Conservation (phyloP, 768 basidiomycete genomes). For the Leucocoprinus sp. region DNA sequence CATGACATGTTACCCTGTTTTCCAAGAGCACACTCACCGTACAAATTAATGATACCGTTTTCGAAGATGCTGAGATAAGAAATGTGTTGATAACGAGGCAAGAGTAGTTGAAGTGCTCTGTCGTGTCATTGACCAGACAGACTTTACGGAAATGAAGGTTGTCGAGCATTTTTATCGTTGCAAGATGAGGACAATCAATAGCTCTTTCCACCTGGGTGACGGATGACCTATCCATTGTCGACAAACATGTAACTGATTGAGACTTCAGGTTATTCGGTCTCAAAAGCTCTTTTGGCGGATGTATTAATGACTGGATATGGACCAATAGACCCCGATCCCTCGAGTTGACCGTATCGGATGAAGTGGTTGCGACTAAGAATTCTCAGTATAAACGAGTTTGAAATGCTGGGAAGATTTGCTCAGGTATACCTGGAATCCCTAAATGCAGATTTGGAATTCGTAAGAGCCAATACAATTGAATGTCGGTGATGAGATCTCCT, state of each 20-base stretch:
- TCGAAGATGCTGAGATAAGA: constrained; percentile 30
- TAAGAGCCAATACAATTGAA: too few species aligned
- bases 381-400: constrained; percentile 83
- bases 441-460: not conserved
- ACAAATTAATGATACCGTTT: not conserved
- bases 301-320: not conserved
- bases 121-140: constrained; percentile 77
- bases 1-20: constrained; percentile 2
- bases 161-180: constrained; percentile 95
- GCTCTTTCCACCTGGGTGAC: constrained; percentile 16
- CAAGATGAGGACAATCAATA: constrained; percentile 42
- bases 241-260: constrained; percentile 97
- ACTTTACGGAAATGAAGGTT: constrained; percentile 79
- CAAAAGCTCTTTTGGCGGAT: constrained; percentile 77
- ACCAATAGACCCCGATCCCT: constrained; percentile 60
- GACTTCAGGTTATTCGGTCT: constrained; percentile 87
- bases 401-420: constrained; percentile 34
- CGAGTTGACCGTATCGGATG: constrained; percentile 84
- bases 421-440: constrained; percentile 2
- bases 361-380: constrained; percentile 86
- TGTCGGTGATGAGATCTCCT: too few species aligned
- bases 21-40: not conserved
- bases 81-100: constrained; percentile 42
- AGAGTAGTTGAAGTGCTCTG: constrained; percentile 61
- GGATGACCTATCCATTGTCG: constrained; percentile 94